A percentile compares a stretch with the other conserved stretches of the same genome.
Evolutionary conservation across 305 asterid species (phyloP).

Genomic region (Fraxinus floribunda): DNA sequence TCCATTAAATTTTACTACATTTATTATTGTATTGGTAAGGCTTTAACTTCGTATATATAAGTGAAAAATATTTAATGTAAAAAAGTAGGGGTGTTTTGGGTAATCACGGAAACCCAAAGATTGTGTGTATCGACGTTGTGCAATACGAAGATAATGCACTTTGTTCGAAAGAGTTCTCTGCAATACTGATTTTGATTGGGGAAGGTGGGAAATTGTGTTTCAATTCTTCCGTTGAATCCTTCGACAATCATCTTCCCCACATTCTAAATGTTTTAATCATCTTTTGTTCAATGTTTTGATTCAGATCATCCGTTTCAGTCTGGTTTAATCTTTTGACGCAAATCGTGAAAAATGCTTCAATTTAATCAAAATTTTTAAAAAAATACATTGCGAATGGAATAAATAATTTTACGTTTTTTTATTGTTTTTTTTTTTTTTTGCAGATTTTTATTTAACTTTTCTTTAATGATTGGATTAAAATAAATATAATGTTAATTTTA

Average conservation of each 20-base stretch:
- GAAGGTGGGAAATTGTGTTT: conserved; percentile 15
- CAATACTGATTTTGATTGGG: background rate
- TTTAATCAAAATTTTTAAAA: background rate
- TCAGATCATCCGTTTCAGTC: background rate
- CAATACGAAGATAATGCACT: background rate
- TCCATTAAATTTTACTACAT: background rate
- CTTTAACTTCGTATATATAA: too few species aligned
- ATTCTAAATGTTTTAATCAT: background rate
- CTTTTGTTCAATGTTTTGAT: background rate
- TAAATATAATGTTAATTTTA: too few species aligned
- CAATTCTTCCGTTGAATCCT: conserved; percentile 4
- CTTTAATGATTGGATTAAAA: too few species aligned
- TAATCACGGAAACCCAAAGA: background rate
- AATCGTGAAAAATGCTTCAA: background rate
- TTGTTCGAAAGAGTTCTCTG: conserved; percentile 16
- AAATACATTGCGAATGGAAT: background rate
- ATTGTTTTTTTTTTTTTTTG: too few species aligned
- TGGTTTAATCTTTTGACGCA: background rate
- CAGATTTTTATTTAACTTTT: too few species aligned
- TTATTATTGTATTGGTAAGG: background rate
- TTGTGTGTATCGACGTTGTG: conserved; percentile 20
- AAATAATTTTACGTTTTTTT: background rate
- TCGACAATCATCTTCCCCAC: background rate
- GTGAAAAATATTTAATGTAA: too few species aligned
- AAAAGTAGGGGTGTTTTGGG: background rate